Conservation (phyloP, 2,329 filamentous ascomycete species). For the Aspergillus tanneri region DNA sequence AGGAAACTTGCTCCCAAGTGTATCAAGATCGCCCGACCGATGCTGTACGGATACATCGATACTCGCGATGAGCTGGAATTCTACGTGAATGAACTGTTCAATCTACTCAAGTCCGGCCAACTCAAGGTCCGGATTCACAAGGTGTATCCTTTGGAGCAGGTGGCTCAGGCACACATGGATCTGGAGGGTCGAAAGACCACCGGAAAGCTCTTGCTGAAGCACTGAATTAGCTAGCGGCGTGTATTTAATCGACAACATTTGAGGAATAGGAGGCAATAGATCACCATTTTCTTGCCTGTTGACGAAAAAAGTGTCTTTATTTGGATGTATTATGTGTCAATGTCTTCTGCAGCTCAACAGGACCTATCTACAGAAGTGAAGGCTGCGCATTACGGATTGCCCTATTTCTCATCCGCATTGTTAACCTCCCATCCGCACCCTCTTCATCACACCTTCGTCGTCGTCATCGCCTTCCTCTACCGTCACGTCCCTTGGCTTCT, state of each 20-base stretch:
- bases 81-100: constrained; percentile 71
- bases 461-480: constrained; percentile 9
- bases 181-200: constrained; percentile 79
- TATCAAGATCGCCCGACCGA: constrained; percentile 71
- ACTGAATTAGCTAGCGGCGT: constrained; percentile 37
- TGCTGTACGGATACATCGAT: constrained; percentile 67
- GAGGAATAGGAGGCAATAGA: background rate
- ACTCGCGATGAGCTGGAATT: constrained; percentile 68
- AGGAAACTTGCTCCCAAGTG: constrained; percentile 67
- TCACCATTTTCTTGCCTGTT: no score
- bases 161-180: constrained; percentile 70
- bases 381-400: no score
- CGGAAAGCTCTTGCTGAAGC: constrained; percentile 76
- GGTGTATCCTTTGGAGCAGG: constrained; percentile 72
- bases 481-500: constrained; percentile 48
- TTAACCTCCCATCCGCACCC: background rate
- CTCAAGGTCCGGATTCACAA: constrained; percentile 57
- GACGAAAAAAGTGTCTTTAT: no score
- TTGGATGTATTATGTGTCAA: no score
- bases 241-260: background rate
- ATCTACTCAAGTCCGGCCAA: background rate
- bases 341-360: no score
- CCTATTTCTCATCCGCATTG: no score
- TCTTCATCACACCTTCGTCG: constrained; percentile 11
- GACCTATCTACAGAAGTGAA: no score